phyloP scores from a whole-genome alignment of 2,329 filamentous ascomycete genomes.

The Fonsecaea monophora region DNA sequence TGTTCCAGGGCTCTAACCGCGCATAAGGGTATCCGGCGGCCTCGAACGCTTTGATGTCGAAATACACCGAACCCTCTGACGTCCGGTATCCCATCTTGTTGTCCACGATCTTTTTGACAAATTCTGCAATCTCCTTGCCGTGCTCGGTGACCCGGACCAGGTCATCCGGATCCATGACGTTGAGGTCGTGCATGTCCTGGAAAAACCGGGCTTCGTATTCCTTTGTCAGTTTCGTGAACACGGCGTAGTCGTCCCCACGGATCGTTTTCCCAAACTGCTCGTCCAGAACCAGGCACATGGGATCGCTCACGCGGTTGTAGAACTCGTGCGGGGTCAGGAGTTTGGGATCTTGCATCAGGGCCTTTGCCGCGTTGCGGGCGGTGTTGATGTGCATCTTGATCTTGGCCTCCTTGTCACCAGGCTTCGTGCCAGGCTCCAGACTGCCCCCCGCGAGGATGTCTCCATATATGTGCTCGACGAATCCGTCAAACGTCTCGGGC shows the following conservation, averaged over 20 bases:
- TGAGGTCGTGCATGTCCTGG: slow-evolving; percentile 84
- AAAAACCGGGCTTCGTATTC: slow-evolving; percentile 88
- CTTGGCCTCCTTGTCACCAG: slow-evolving; percentile 82
- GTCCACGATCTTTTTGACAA: slow-evolving; percentile 80
- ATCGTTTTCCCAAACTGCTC: slow-evolving; percentile 63
- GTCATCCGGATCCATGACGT: slow-evolving; percentile 80
- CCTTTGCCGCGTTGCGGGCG: slow-evolving; percentile 60
- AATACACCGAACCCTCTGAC: slow-evolving; percentile 86
- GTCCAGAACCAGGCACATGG: slow-evolving; percentile 85
- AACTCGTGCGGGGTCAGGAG: slow-evolving; percentile 53
- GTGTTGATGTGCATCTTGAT: slow-evolving; percentile 86
- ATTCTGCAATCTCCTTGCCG: slow-evolving; percentile 82
- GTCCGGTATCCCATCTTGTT: slow-evolving; percentile 84
- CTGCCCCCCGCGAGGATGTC: slow-evolving; percentile 62
- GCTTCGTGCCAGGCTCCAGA: slow-evolving; percentile 59
- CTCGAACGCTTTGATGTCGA: slow-evolving; percentile 88
- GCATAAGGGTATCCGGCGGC: slow-evolving; percentile 84
- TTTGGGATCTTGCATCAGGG: slow-evolving; percentile 49
- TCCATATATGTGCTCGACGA: slow-evolving; percentile 60
- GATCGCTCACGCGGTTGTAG: slow-evolving; percentile 66
- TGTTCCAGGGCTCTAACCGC: slow-evolving; percentile 81
- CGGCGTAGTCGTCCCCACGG: slow-evolving; percentile 68
- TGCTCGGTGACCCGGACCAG: slow-evolving; percentile 93
- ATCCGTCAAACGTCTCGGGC: slow-evolving; percentile 56
- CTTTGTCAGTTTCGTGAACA: slow-evolving; percentile 85